phyloP scores from a whole-genome alignment of 768 basidiomycete species.

The Mycena rebaudengoi region DNA sequence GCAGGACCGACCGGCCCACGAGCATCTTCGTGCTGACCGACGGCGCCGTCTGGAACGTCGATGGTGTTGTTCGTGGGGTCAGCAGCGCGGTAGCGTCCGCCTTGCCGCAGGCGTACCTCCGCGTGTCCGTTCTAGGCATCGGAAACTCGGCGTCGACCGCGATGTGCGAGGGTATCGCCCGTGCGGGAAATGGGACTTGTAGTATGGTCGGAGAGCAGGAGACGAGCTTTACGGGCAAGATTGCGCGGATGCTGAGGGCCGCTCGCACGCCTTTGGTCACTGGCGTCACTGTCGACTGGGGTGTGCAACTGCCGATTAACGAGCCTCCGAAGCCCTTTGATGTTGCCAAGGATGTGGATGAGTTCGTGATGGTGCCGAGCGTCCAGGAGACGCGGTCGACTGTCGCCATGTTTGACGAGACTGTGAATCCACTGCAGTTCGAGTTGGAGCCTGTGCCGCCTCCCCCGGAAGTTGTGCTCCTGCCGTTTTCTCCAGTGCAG shows the following conservation, averaged over 20 bases:
- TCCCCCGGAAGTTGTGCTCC: conserved; percentile 7
- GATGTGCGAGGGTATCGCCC: conserved; percentile 51
- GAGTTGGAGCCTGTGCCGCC: conserved; percentile 2
- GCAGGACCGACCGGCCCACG: conserved; percentile 42
- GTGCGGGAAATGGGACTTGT: conserved; percentile 49
- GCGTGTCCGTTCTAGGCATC: conserved; percentile 57
- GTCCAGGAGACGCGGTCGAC: conserved; percentile 1
- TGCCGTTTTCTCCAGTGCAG: conserved; percentile 13
- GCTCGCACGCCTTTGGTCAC: conserved; percentile 46
- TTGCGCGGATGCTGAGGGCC: conserved; percentile 48
- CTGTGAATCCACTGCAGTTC: background rate
- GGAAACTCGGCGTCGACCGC: conserved; percentile 49
- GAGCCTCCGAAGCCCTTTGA: background rate
- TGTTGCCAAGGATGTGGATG: background rate
- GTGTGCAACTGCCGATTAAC: background rate
- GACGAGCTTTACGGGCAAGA: conserved; percentile 47
- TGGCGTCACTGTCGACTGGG: conserved; percentile 51
- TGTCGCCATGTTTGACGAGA: conserved; percentile 24
- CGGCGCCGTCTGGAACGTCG: conserved; percentile 37
- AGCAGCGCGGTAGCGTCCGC: conserved; percentile 32
- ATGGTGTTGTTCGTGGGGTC: conserved; percentile 20
- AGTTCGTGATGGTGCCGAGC: conserved; percentile 21
- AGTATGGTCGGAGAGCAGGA: conserved; percentile 53
- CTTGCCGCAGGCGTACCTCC: conserved; percentile 34
- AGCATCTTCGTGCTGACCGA: conserved; percentile 56